Evolutionary conservation across 1,139 yeast species (phyloP), one percentile per base, ranked within the genome.

Genomic region (Zygosaccharomyces pseudobailii): DNA sequence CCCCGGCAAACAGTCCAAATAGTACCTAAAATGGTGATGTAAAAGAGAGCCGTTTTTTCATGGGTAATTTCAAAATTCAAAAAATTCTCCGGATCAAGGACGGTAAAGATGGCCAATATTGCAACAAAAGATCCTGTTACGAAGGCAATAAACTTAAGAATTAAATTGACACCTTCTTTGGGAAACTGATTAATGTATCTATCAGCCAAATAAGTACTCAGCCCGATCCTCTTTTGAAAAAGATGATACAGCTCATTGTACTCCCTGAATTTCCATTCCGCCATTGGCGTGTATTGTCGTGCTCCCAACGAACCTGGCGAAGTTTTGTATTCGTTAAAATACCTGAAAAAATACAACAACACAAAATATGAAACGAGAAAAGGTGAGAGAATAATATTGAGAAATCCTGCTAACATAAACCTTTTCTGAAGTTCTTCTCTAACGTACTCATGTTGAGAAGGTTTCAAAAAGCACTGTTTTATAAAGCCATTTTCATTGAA

Each of bases 211-310:
- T 80, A 85, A 36, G 80, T 78, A 42, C 97, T 87, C 55, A 87
- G 68, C 45, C 82, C 86, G 37, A 94, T 69, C 43, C 99, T 72
- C 56, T 83, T 80, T 49, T 81, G 81, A 65, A 92, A 92, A 36
- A 92, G 74, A 67, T 92, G 98, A 36, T 88, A 88, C 19, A 92
- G 73, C 65, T 92, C 99, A 63, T 92, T 92, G 63, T 86, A 88
- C 62, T 92, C 98, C 48, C 98, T 74, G 61, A 94, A 78, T 63
- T 84, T 87, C 97, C 98, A 92, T 61, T 87, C 92, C 0, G 97
- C 97, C 66, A 80, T 78, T 0, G 97, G 97, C 0, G 97, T 88
- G 61, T 88, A 92, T 59, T 88, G 95, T 42, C 98, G 73, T 2
- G 90, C 83, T 7, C 95, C 83, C 46, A 92, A 74, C 9, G 90